phyloP scores from a whole-genome alignment of 129 eudicot genomes.

The Smallanthus sonchifolius region DNA sequence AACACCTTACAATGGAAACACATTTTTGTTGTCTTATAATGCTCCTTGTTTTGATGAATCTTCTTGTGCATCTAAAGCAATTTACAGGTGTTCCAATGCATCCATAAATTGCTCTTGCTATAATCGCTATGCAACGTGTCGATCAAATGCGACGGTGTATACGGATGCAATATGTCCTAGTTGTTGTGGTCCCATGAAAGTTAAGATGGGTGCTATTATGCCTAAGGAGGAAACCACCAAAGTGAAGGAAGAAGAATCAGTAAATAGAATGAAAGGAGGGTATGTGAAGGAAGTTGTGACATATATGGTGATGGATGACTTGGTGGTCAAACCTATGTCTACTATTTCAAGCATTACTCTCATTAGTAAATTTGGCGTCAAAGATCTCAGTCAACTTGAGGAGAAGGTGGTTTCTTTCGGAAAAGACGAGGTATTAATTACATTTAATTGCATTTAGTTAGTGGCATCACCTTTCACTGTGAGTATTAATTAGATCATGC shows the following conservation, averaged over 20 bases:
- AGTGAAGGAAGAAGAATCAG: neutral
- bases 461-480: neutral
- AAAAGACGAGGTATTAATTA: neutral
- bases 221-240: neutral
- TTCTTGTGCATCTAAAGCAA: neutral
- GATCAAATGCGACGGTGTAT: neutral
- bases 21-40: neutral
- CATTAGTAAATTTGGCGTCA: neutral
- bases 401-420: neutral
- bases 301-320: constrained; percentile 8
- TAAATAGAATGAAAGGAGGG: neutral
- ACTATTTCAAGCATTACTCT: neutral
- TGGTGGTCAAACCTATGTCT: neutral
- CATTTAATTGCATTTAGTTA: too few relatives aligned
- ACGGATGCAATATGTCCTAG: neutral
- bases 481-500: neutral
- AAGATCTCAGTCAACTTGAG: neutral
- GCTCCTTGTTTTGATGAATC: neutral
- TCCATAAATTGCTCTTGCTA: too few relatives aligned
- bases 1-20: neutral
- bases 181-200: neutral
- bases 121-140: neutral
- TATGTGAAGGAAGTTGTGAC: neutral
- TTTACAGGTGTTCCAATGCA: neutral
- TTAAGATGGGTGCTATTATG: neutral